These are phyloP conservation scores for Capillidium heterosporum DNA, from an alignment of 371 early-diverging fungal species.

Conservation along the genomic window DNA sequence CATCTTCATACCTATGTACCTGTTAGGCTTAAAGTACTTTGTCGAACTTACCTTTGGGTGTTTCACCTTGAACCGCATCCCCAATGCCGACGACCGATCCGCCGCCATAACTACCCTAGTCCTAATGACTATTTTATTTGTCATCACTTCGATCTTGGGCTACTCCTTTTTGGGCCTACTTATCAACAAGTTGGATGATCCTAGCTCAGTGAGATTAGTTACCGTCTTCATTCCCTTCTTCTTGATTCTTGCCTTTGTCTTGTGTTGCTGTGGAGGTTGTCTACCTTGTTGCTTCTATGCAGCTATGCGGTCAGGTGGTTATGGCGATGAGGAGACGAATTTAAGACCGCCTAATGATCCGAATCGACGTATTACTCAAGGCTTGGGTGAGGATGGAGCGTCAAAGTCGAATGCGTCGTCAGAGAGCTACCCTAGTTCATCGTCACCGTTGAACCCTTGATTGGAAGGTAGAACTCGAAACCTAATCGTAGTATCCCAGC, in stretches of 20 bases:
- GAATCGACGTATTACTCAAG: too few species aligned
- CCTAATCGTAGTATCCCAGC: too few species aligned
- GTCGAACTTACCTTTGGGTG: conserved; percentile 26
- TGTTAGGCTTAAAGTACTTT: conserved; percentile 36
- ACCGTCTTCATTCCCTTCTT: conserved; percentile 67
- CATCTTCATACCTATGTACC: conserved; percentile 62
- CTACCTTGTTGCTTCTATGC: conserved; percentile 29
- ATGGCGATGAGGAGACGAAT: neutral
- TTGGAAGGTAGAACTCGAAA: too few species aligned
- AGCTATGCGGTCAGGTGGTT: neutral
- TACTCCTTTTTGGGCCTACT: conserved; percentile 58
- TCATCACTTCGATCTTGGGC: conserved; percentile 27
- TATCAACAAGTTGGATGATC: conserved; percentile 35
- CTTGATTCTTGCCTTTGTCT: conserved; percentile 34
- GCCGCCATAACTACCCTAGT: conserved; percentile 28
- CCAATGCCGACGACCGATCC: conserved; percentile 22
- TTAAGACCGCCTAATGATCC: neutral
- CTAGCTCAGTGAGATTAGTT: conserved; percentile 24
- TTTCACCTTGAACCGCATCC: conserved; percentile 20
- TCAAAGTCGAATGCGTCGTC: too few species aligned
- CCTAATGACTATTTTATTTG: conserved; percentile 25
- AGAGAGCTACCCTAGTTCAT: too few species aligned
- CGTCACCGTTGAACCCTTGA: too few species aligned
- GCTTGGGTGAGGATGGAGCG: too few species aligned
- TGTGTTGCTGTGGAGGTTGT: conserved; percentile 58